These are phyloP conservation scores for Corynespora cassiicola DNA, from an alignment of 2,329 filamentous ascomycete genomes.

Conservation along the genomic window DNA sequence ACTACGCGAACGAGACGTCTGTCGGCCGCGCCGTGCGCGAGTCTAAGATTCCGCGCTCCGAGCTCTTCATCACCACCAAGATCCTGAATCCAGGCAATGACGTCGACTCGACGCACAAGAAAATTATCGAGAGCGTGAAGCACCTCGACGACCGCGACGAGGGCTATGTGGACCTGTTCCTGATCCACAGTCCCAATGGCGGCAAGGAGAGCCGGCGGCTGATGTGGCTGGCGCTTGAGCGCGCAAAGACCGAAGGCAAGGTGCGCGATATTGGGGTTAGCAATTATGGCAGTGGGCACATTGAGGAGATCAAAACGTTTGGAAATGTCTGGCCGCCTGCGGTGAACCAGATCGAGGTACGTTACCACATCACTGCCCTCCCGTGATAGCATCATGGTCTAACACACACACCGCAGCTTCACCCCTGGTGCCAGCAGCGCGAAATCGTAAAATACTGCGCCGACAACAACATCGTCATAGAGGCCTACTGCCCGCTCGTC, in stretches of 20 bases:
- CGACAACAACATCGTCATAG: conserved; percentile 64
- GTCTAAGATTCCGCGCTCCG: conserved; percentile 61
- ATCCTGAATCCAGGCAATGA: conserved; percentile 63
- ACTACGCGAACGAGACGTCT: conserved; percentile 72
- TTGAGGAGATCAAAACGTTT: conserved; percentile 71
- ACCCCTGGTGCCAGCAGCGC: conserved; percentile 74
- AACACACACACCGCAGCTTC: conserved; percentile 58
- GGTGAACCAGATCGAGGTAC: conserved; percentile 76
- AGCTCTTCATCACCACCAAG: conserved; percentile 76
- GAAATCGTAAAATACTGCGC: conserved; percentile 64
- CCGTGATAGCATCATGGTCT: neutral
- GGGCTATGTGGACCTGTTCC: conserved; percentile 74
- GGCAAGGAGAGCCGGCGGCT: conserved; percentile 63
- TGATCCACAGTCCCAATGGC: conserved; percentile 70
- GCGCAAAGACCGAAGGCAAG: conserved; percentile 64
- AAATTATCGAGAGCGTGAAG: conserved; percentile 66
- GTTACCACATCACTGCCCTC: conserved; percentile 21
- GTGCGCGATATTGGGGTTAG: conserved; percentile 73
- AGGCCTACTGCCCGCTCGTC: conserved; percentile 72
- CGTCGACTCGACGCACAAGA: conserved; percentile 65
- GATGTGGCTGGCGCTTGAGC: conserved; percentile 72
- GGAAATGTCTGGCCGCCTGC: conserved; percentile 73
- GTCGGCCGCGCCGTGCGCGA: conserved; percentile 69
- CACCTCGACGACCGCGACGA: conserved; percentile 58
- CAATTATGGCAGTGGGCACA: conserved; percentile 72